Evolutionary conservation across 2,329 filamentous ascomycete genomes (phyloP).

Genomic region (Trichoderma breve): DNA sequence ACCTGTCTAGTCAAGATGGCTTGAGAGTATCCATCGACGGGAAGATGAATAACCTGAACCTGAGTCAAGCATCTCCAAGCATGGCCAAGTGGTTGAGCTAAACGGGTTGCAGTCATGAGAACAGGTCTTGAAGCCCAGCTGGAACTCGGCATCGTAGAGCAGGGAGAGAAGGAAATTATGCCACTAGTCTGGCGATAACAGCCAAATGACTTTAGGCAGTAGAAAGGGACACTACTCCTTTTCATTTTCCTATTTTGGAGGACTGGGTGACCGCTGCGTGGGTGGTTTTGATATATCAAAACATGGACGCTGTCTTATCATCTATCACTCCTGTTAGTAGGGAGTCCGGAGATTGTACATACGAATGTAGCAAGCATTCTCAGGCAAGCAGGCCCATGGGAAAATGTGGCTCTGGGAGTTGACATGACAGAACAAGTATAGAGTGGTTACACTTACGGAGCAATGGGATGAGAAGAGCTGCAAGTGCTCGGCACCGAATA

Average conservation of each 20-base stretch:
- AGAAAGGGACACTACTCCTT: neutral
- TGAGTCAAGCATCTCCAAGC: neutral
- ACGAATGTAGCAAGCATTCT: neutral
- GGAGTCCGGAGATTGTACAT: slow-evolving; percentile 8
- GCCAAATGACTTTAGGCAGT: neutral
- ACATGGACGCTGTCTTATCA: neutral
- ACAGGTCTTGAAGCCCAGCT: neutral
- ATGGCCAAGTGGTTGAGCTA: neutral
- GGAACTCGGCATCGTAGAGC: neutral
- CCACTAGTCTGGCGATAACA: neutral
- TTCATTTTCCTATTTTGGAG: neutral
- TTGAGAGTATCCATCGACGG: neutral
- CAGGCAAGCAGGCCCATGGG: neutral
- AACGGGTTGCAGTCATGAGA: neutral
- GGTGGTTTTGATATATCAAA: neutral
- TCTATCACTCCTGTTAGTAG: neutral
- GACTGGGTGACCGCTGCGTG: neutral
- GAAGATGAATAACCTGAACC: neutral
- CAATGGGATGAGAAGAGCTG: neutral
- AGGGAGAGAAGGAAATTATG: neutral
- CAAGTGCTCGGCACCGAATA: neutral
- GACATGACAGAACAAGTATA: neutral
- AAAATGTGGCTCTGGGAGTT: neutral
- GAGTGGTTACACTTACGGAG: neutral
- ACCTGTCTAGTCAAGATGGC: neutral